Base-by-base conservation (phyloP, 2,329 filamentous ascomycete genomes). In the Paraconiothyrium sp. region DNA sequence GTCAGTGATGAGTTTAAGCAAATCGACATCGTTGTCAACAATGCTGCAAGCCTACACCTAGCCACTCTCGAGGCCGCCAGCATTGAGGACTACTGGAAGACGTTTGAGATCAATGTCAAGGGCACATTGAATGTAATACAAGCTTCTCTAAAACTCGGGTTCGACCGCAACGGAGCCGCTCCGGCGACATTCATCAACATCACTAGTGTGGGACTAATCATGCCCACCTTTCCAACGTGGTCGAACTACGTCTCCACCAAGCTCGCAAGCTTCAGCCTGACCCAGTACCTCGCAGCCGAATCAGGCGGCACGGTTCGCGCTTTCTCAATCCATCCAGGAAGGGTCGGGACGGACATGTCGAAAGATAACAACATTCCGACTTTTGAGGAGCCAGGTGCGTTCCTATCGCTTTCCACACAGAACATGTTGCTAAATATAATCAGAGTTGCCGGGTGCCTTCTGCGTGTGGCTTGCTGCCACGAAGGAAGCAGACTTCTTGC, bases 311-410 rank as follows among this genome's bases (percentile, higher is more conserved):
- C 30, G 16, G 11, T 49, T 16, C 27, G 54, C 20, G 34, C n/a
- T 20, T 57, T 57, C 44, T 48, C 43, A 6, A 37, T 57, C n/a
- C 54, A 57, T 27, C 54, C 43, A 24, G 54, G 54, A 3, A 41
- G 16, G 14, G 43, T 57, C 8, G 54, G 24, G 20, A 57, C 54
- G 34, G 54, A 49, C 16, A 57, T 48, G 54, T 13, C 43, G 30
- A 49, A 22, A 10, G 44, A 48, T 14, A 46, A 32, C 30, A 30
- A 24, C 7, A 55, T 55, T 30, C 52, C 52, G 14, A 46, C 39
- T 30, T 55, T 55, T 46, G 52, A 55, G 4, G 39, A 46, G 11
- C 34, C 39, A 34, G 52, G 52, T 34, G 27, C 16, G 39, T 54
- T 8, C 37, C 3, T 55, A 32, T 22, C 24, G 4, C 35, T 46